Conservation (phyloP, 306 rosid species). For the Acacia acuminata region DNA sequence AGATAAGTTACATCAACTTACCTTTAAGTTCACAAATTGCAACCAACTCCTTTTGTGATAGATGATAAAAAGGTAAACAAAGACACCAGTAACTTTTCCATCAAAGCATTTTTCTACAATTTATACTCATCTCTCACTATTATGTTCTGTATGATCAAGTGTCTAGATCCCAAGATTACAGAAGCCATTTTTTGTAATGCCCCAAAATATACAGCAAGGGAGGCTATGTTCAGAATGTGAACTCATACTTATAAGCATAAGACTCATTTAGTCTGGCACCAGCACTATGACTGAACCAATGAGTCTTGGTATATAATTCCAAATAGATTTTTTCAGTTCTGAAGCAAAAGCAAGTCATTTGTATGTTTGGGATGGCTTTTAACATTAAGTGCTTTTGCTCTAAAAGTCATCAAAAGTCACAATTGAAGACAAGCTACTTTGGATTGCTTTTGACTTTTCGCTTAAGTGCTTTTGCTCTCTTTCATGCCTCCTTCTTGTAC, state of each 20-base stretch:
- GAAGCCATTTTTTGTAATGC: background rate
- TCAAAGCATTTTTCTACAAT: background rate
- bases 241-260: constrained; percentile 16
- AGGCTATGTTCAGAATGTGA: constrained; percentile 12
- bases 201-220: constrained; percentile 21
- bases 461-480: too few relatives aligned
- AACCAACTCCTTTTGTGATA: background rate
- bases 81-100: background rate
- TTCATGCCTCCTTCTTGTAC: too few relatives aligned
- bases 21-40: background rate
- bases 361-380: too few relatives aligned
- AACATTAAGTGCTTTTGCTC: too few relatives aligned
- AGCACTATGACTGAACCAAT: constrained; percentile 20
- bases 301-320: constrained; percentile 1
- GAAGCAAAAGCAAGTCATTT: constrained; percentile 24
- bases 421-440: too few relatives aligned
- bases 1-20: background rate
- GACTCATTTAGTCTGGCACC: constrained; percentile 17
- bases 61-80: background rate
- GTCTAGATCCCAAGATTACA: constrained; percentile 12
- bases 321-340: constrained; percentile 17
- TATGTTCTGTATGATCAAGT: background rate
- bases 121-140: background rate
- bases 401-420: too few relatives aligned
- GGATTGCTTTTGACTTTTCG: too few relatives aligned